Conservation (phyloP, 164 flowering plant genomes). For the Stephania yunnanensis region DNA sequence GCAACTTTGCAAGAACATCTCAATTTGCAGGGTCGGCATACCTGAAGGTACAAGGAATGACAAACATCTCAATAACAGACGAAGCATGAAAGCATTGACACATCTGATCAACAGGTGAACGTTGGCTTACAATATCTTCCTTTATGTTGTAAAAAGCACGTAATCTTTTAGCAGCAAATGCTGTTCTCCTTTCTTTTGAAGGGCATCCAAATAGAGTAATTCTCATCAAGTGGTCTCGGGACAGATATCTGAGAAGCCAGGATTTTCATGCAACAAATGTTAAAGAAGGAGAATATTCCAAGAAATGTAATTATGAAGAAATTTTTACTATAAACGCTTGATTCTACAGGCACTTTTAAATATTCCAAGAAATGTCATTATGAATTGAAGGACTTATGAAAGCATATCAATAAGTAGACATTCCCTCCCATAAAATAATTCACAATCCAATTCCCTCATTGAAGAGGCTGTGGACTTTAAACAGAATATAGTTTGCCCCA, state of each 20-base stretch:
- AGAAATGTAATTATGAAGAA: no score
- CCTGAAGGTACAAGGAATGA: constrained; percentile 37
- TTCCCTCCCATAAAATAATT: no score
- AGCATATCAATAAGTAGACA: no score
- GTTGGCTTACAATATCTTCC: constrained; percentile 57
- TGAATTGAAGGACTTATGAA: no score
- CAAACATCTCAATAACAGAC: neutral
- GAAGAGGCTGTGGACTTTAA: no score
- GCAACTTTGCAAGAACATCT: constrained; percentile 53
- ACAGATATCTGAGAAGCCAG: constrained; percentile 49
- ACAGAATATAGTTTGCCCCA: no score
- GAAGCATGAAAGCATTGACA: neutral
- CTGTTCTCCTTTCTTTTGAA: constrained; percentile 30
- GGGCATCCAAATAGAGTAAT: constrained; percentile 82
- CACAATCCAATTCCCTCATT: no score
- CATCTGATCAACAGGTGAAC: neutral
- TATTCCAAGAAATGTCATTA: no score
- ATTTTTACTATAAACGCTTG: no score
- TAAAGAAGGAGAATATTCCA: neutral
- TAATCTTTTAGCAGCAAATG: constrained; percentile 63
- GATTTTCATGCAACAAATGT: neutral
- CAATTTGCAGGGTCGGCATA: constrained; percentile 53
- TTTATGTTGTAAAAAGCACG: constrained; percentile 49
- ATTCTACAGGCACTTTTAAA: no score
- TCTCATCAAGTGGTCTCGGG: constrained; percentile 54